Evolutionary conservation across 495 filamentous ascomycete species (phyloP).

Genomic region (Penicillium coprophilum): DNA sequence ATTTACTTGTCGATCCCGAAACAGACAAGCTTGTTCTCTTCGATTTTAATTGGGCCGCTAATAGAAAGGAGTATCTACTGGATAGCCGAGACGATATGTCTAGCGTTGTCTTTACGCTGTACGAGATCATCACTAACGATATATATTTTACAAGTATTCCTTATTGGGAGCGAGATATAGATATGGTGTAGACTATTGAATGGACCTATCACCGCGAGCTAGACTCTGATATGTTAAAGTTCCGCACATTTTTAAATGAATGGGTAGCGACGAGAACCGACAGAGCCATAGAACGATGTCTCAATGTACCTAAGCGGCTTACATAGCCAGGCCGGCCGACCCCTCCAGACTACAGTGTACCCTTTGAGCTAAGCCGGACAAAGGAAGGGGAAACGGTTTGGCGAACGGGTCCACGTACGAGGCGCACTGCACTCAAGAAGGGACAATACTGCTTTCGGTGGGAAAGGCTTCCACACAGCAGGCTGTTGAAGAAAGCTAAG

Average conservation of each 20-base stretch:
- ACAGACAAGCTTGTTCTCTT: conserved; percentile 39
- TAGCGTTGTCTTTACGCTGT: conserved; percentile 38
- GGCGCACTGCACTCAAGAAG: conserved; percentile 20
- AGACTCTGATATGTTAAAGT: conserved; percentile 23
- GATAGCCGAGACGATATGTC: conserved; percentile 37
- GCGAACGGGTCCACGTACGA: conserved; percentile 18
- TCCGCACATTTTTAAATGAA: conserved; percentile 25
- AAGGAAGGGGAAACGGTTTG: conserved; percentile 16
- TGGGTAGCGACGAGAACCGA: conserved; percentile 22
- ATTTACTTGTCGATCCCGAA: conserved; percentile 34
- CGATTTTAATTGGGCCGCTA: conserved; percentile 39
- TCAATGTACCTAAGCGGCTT: conserved; percentile 20
- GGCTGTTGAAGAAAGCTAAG: conserved; percentile 9
- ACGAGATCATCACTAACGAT: conserved; percentile 44
- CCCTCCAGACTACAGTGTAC: conserved; percentile 21
- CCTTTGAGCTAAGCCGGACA: conserved; percentile 18
- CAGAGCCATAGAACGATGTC: conserved; percentile 21
- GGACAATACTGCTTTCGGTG: conserved; percentile 25
- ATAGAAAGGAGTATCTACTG: conserved; percentile 18
- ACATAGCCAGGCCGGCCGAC: conserved; percentile 22
- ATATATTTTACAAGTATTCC: conserved; percentile 19
- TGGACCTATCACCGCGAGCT: conserved; percentile 23
- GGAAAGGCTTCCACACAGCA: conserved; percentile 27
- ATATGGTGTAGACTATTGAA: conserved; percentile 23
- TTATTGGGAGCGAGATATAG: conserved; percentile 20